These are phyloP conservation scores for Hymenoscyphus albidus DNA, from an alignment of 2,329 filamentous ascomycete genomes.

Conservation along the genomic window DNA sequence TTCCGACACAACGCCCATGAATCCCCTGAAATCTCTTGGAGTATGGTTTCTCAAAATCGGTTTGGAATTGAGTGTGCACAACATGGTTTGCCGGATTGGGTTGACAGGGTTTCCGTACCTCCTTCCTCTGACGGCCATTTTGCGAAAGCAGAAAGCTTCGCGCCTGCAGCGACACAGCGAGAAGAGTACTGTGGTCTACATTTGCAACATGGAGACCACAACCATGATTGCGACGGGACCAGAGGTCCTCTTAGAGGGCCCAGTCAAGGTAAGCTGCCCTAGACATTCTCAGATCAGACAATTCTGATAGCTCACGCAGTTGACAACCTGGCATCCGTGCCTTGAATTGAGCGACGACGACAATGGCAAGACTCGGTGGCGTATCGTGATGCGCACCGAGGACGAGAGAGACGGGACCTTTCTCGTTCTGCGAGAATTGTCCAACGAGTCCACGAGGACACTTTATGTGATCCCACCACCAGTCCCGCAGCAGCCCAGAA, in stretches of 20 bases:
- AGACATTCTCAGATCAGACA: neutral
- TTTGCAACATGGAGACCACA: neutral
- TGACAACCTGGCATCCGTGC: neutral
- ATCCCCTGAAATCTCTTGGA: neutral
- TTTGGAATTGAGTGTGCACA: neutral
- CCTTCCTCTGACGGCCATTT: neutral
- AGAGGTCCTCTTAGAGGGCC: neutral
- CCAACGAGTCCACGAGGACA: neutral
- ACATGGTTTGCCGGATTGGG: neutral
- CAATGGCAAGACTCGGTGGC: neutral
- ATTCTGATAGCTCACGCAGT: neutral
- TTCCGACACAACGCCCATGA: neutral
- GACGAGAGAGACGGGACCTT: neutral
- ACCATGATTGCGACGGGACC: neutral
- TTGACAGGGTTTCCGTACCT: neutral
- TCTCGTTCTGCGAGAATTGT: neutral
- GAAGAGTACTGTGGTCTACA: neutral
- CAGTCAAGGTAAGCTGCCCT: neutral
- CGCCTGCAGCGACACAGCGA: neutral
- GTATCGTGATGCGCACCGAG: neutral
- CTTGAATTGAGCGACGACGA: neutral
- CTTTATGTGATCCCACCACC: neutral
- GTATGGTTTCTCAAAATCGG: neutral
- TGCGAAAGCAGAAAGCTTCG: neutral
- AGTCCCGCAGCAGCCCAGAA: neutral